Evolutionary conservation across 768 basidiomycete species (phyloP).

Genomic region (Lactarius pseudohatsudake): DNA sequence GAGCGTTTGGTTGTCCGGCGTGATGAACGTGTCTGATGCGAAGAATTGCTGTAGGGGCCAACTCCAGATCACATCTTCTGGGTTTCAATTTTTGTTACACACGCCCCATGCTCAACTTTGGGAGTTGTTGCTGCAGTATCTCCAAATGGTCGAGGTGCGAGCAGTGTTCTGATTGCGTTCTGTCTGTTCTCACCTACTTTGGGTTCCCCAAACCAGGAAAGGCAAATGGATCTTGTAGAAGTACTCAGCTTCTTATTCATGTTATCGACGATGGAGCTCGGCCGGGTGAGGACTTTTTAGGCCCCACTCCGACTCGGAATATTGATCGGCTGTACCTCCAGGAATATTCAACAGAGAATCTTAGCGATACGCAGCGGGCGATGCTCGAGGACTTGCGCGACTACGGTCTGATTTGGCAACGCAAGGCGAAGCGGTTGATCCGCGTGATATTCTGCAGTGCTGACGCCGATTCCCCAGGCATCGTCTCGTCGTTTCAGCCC

Average conservation of each 20-base stretch:
- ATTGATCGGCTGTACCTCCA: constrained; percentile 36
- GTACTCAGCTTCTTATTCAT: constrained; percentile 94
- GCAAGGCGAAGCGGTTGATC: constrained; percentile 47
- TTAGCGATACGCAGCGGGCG: constrained; percentile 76
- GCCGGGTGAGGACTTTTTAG: constrained; percentile 56
- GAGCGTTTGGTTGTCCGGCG: constrained; percentile 30
- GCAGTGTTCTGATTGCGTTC: constrained; percentile 6
- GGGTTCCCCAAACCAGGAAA: constrained; percentile 51
- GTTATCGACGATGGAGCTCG: constrained; percentile 95
- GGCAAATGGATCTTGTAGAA: constrained; percentile 90
- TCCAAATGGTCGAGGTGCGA: constrained; percentile 79
- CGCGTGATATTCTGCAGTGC: background rate
- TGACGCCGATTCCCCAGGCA: constrained; percentile 43
- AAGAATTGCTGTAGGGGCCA: constrained; percentile 46
- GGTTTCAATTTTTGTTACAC: constrained; percentile 95
- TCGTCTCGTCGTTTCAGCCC: constrained; percentile 85
- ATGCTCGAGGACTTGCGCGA: constrained; percentile 92
- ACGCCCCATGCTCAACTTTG: constrained; percentile 94
- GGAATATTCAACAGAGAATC: constrained; percentile 86
- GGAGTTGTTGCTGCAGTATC: constrained; percentile 89
- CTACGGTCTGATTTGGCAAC: constrained; percentile 92
- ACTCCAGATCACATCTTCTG: constrained; percentile 85
- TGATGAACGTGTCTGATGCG: constrained; percentile 10
- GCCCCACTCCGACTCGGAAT: constrained; percentile 19
- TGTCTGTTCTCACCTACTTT: background rate